These are phyloP conservation scores for Trypanosoma congolense DNA, from an alignment of 208 protist species.

Conservation along the genomic window DNA sequence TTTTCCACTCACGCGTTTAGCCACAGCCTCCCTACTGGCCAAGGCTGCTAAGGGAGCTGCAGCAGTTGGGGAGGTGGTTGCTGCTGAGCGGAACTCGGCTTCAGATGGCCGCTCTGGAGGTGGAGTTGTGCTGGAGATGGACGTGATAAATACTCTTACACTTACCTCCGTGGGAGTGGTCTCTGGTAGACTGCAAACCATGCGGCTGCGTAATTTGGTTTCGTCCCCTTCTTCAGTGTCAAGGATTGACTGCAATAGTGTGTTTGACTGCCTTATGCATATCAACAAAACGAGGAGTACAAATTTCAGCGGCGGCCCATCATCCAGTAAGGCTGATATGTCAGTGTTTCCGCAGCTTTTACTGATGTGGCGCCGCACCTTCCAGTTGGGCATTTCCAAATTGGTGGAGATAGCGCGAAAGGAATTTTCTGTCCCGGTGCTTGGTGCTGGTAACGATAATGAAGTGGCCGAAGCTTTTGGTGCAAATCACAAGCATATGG, in stretches of 20 bases:
- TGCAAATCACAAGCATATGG: not conserved
- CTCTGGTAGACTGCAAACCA: not conserved
- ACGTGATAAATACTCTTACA: conserved; percentile 51
- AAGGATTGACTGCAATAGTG: conserved; percentile 25
- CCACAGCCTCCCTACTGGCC: conserved; percentile 33
- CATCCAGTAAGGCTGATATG: too few relatives aligned
- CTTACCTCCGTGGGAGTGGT: conserved; percentile 19
- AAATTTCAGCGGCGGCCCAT: too few relatives aligned
- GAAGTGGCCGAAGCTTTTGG: too few relatives aligned
- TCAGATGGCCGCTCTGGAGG: not conserved
- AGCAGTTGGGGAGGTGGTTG: conserved; percentile 12
- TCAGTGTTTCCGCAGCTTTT: too few relatives aligned
- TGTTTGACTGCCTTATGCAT: conserved; percentile 47
- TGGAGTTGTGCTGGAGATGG: conserved; percentile 22
- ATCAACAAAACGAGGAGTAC: conserved; percentile 37
- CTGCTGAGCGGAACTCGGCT: not conserved
- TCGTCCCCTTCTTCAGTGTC: conserved; percentile 67
- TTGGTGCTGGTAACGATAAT: too few relatives aligned
- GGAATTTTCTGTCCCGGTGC: too few relatives aligned
- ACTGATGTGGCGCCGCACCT: too few relatives aligned
- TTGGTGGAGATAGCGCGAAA: too few relatives aligned
- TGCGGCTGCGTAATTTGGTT: conserved; percentile 31
- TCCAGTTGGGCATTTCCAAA: too few relatives aligned
- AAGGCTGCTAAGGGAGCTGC: conserved; percentile 21
- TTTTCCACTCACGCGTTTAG: conserved; percentile 46